These are phyloP conservation scores for Cadophora sp. DNA, from an alignment of 2,329 filamentous ascomycete genomes.

Conservation along the genomic window DNA sequence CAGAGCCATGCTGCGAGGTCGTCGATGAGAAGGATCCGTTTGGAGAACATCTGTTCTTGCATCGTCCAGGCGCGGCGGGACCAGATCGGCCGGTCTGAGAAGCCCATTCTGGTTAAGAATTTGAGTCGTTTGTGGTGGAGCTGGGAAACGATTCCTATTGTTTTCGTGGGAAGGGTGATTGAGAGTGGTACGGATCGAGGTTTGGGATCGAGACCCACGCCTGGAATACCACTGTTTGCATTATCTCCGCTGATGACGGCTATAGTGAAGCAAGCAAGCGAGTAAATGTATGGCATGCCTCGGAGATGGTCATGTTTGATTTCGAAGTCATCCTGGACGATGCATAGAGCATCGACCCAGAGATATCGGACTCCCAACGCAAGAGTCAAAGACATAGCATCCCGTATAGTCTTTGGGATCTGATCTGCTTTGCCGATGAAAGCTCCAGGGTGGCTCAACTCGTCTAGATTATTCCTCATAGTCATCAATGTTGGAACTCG, in stretches of 20 bases:
- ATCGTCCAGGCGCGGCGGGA: slow-evolving; percentile 26
- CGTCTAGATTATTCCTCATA: slow-evolving; percentile 12
- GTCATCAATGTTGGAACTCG: slow-evolving; percentile 15
- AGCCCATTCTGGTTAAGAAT: slow-evolving; percentile 1
- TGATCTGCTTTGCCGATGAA: not conserved
- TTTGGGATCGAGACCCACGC: not conserved
- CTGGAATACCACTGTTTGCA: slow-evolving; percentile 14
- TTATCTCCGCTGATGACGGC: slow-evolving; percentile 2
- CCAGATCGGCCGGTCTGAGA: slow-evolving; percentile 1
- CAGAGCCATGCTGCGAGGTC: slow-evolving; percentile 12
- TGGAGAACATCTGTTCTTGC: slow-evolving; percentile 29
- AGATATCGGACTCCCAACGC: slow-evolving; percentile 35
- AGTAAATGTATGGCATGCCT: slow-evolving; percentile 23
- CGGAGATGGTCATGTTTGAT: slow-evolving; percentile 20
- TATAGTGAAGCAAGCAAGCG: slow-evolving; percentile 19
- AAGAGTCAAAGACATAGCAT: slow-evolving; percentile 36
- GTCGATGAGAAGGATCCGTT: slow-evolving; percentile 3
- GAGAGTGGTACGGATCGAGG: not conserved
- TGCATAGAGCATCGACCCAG: slow-evolving; percentile 34
- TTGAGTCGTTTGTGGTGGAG: not conserved
- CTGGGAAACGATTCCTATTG: not conserved
- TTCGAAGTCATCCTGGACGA: slow-evolving; percentile 23
- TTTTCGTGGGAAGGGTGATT: not conserved
- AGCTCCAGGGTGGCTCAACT: slow-evolving; percentile 12
- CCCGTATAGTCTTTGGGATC: slow-evolving; percentile 33